These are phyloP conservation scores for Endogone sp. DNA, from an alignment of 192 early-diverging fungal species.

Conservation along the genomic window DNA sequence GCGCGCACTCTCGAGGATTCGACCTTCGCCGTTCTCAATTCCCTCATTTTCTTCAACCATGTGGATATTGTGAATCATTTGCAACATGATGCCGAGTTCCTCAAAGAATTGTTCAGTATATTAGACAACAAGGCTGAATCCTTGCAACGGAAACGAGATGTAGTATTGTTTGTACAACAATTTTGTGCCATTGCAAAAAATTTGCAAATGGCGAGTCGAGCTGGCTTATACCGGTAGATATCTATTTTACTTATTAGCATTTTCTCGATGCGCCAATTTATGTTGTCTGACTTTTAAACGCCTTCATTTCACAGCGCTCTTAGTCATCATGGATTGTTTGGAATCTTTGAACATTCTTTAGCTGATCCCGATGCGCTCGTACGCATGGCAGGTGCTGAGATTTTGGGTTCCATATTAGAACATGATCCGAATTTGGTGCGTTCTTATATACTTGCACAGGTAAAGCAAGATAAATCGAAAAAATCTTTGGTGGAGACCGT, in stretches of 20 bases:
- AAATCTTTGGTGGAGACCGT: constrained; percentile 67
- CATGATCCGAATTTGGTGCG: constrained; percentile 77
- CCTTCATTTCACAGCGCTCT: constrained; percentile 49
- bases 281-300: constrained; percentile 4
- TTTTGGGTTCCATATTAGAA: constrained; percentile 71
- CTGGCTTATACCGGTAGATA: constrained; percentile 60
- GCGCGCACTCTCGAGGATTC: constrained; percentile 73
- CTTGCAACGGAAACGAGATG: constrained; percentile 63
- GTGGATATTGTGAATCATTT: constrained; percentile 79
- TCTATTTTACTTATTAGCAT: too few species aligned
- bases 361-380: constrained; percentile 48
- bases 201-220: constrained; percentile 56
- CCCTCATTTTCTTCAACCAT: constrained; percentile 79
- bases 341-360: constrained; percentile 69
- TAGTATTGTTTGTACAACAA: constrained; percentile 77
- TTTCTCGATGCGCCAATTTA: neutral
- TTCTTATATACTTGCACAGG: constrained; percentile 60
- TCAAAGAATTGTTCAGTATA: constrained; percentile 69
- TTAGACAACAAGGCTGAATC: constrained; percentile 41
- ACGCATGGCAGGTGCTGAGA: constrained; percentile 61
- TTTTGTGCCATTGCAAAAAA: constrained; percentile 72
- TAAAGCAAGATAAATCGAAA: constrained; percentile 33
- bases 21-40: constrained; percentile 66
- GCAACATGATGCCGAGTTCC: constrained; percentile 60
- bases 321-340: constrained; percentile 74